These are phyloP conservation scores for Paspalum notatum DNA, from an alignment of 176 grass and related monocot species.

Conservation along the genomic window DNA sequence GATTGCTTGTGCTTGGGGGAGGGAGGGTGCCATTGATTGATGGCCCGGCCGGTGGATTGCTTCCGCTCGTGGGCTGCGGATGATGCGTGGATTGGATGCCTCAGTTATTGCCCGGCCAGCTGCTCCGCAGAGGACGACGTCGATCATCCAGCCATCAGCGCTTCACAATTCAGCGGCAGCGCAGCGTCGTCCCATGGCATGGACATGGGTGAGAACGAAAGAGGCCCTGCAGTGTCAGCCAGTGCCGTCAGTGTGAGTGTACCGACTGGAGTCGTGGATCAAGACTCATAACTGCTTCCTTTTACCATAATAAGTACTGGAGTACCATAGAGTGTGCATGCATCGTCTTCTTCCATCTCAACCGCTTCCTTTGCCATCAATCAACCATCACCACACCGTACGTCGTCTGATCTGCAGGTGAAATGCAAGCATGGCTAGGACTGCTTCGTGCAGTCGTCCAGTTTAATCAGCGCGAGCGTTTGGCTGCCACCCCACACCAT, in stretches of 20 bases:
- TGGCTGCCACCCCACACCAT: no score
- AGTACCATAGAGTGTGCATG: no score
- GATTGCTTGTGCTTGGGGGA: neutral
- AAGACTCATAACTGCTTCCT: neutral
- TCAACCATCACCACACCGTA: constrained; percentile 8
- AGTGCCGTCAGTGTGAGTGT: neutral
- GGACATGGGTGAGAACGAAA: constrained; percentile 30
- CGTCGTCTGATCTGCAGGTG: no score
- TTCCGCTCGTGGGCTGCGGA: neutral
- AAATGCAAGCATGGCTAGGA: no score
- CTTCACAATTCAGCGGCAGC: no score
- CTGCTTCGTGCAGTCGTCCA: no score
- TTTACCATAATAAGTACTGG: neutral
- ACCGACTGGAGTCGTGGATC: constrained; percentile 15
- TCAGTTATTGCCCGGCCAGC: constrained; percentile 51
- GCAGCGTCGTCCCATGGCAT: neutral
- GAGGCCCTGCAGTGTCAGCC: neutral
- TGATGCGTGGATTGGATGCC: constrained; percentile 4
- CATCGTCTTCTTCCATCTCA: neutral
- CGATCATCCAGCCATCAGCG: no score
- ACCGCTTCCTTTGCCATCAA: constrained; percentile 30
- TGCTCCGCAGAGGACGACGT: neutral
- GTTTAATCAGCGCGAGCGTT: no score
- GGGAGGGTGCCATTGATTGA: constrained; percentile 7
- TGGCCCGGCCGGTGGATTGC: neutral